These are phyloP conservation scores for Ramaria sp. DNA, from an alignment of 768 basidiomycete genomes.

Conservation along the genomic window DNA sequence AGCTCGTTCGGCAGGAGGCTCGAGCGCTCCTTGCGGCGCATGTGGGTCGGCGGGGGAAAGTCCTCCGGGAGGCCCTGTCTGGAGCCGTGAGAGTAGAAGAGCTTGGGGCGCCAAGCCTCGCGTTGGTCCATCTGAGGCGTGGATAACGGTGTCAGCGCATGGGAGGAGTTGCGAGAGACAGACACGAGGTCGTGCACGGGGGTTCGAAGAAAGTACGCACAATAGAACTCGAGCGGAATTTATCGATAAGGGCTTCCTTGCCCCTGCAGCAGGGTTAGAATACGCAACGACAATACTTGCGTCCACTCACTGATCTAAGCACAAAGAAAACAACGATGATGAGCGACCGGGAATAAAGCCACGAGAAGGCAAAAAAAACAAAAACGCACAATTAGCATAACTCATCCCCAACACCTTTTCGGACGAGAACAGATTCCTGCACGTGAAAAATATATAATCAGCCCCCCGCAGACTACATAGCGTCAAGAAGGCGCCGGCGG, in stretches of 20 bases:
- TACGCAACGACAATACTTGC: background rate
- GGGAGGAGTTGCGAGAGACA: too few relatives aligned
- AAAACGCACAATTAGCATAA: conserved; percentile 77
- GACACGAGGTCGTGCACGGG: background rate
- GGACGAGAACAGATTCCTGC: conserved; percentile 85
- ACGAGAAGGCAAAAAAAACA: background rate
- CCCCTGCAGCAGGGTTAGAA: conserved; percentile 38
- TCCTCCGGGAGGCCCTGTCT: conserved; percentile 67
- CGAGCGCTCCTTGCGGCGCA: conserved; percentile 74
- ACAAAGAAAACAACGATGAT: background rate
- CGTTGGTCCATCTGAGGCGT: conserved; percentile 61
- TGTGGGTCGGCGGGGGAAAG: conserved; percentile 75
- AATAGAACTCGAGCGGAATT: conserved; percentile 37
- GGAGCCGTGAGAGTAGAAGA: conserved; percentile 68
- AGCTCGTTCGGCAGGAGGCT: conserved; percentile 28
- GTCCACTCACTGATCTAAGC: conserved; percentile 2
- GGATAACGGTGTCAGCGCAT: background rate
- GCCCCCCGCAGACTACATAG: background rate
- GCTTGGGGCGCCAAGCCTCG: conserved; percentile 74
- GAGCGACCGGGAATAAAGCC: background rate
- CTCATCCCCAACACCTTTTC: conserved; percentile 88
- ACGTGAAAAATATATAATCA: background rate
- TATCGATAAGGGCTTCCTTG: conserved; percentile 82
- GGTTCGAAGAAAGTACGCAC: background rate
- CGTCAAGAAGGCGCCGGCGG: too few relatives aligned